Evolutionary conservation across 2,329 filamentous ascomycete species (phyloP).

Genomic region (Aureobasidium zeae): DNA sequence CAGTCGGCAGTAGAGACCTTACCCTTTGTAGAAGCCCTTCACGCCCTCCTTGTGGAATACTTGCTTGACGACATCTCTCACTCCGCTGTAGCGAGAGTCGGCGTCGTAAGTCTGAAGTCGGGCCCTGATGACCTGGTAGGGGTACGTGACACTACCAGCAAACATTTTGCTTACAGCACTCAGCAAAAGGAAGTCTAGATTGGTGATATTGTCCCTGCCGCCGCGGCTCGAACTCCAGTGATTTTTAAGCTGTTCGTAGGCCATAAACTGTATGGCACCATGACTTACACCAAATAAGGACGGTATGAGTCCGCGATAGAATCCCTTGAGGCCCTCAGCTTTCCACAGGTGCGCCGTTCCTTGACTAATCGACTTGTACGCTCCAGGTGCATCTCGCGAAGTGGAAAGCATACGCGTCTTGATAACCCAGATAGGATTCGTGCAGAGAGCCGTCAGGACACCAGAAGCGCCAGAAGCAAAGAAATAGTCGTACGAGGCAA

Average conservation of each 20-base stretch:
- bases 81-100: slow-evolving; percentile 60
- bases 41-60: slow-evolving; percentile 73
- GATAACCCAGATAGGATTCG: slow-evolving; percentile 96
- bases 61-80: slow-evolving; percentile 60
- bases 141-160: slow-evolving; percentile 84
- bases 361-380: slow-evolving; percentile 68
- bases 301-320: slow-evolving; percentile 79
- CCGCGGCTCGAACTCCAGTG: slow-evolving; percentile 42
- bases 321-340: slow-evolving; percentile 66
- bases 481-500: slow-evolving; percentile 68
- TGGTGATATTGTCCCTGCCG: slow-evolving; percentile 45
- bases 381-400: slow-evolving; percentile 61
- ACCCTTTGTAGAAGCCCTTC: slow-evolving; percentile 81
- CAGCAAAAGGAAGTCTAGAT: slow-evolving; percentile 69
- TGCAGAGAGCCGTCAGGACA: slow-evolving; percentile 66
- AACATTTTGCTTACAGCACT: slow-evolving; percentile 77
- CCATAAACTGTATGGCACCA: slow-evolving; percentile 89
- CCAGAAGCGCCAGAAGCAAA: slow-evolving; percentile 62
- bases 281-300: slow-evolving; percentile 81
- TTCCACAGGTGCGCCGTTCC: slow-evolving; percentile 59
- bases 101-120: slow-evolving; percentile 85
- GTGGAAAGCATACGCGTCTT: slow-evolving; percentile 95
- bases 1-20: slow-evolving; percentile 17
- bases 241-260: slow-evolving; percentile 69
- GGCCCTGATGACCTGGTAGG: slow-evolving; percentile 85